These are phyloP conservation scores for Oxyria digyna DNA, from an alignment of 148 eudicot species.

Conservation along the genomic window DNA sequence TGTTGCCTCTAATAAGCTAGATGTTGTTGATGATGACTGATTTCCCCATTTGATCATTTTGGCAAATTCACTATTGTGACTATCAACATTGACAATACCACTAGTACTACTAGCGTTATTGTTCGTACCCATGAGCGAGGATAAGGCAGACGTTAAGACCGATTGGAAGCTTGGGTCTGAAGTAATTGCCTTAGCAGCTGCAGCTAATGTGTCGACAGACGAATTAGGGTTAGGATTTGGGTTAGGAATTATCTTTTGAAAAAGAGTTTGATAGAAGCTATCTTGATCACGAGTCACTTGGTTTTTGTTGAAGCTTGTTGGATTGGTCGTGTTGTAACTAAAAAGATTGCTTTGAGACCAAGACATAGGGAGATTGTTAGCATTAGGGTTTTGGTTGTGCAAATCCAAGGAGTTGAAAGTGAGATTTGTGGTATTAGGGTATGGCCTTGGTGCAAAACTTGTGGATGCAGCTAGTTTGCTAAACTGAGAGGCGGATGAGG, in stretches of 20 bases:
- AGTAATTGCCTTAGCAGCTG: constrained; percentile 79
- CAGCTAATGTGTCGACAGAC: constrained; percentile 38
- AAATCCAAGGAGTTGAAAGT: constrained; percentile 43
- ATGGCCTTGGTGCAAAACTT: constrained; percentile 26
- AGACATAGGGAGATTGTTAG: constrained; percentile 17
- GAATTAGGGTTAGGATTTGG: constrained; percentile 13
- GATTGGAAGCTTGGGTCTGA: constrained; percentile 80
- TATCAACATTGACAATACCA: background rate
- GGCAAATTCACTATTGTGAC: background rate
- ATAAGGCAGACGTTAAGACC: constrained; percentile 49
- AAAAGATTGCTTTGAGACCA: constrained; percentile 32
- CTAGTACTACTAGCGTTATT: constrained; percentile 3
- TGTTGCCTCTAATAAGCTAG: background rate
- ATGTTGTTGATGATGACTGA: constrained; percentile 18
- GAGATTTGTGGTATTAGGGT: constrained; percentile 36
- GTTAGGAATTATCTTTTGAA: constrained; percentile 24
- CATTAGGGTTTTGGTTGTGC: constrained; percentile 16
- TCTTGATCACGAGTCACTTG: constrained; percentile 17
- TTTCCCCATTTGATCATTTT: constrained; percentile 21
- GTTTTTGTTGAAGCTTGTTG: constrained; percentile 20
- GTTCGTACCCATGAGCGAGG: constrained; percentile 39
- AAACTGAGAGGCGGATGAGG: constrained; percentile 25
- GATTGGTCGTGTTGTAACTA: constrained; percentile 20
- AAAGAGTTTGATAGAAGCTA: constrained; percentile 24
- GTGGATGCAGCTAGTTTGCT: constrained; percentile 13